Conservation (phyloP, 2,329 filamentous ascomycete species). For the Clarireedia paspali region DNA sequence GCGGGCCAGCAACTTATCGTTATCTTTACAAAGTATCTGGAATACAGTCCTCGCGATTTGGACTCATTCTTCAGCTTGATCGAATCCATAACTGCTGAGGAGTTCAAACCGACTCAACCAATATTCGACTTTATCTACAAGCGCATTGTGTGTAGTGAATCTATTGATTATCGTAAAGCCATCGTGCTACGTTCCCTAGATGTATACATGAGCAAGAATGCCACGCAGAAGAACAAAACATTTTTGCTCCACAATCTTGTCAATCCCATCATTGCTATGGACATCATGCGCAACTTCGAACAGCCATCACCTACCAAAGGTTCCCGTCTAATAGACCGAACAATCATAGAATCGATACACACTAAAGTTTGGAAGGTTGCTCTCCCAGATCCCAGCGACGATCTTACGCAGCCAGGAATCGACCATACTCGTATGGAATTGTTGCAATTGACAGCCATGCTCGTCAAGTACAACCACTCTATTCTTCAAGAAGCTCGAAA, state of each 20-base stretch:
- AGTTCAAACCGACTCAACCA: slow-evolving; percentile 68
- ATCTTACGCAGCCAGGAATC: slow-evolving; percentile 75
- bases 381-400: slow-evolving; percentile 72
- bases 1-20: slow-evolving; percentile 80
- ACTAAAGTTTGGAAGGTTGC: slow-evolving; percentile 92
- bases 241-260: slow-evolving; percentile 88
- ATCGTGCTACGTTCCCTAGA: slow-evolving; percentile 82
- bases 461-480: slow-evolving; percentile 89
- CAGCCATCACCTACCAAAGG: slow-evolving; percentile 46
- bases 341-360: slow-evolving; percentile 83
- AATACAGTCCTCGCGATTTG: slow-evolving; percentile 65
- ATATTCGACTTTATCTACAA: slow-evolving; percentile 80
- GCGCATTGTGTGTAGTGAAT: slow-evolving; percentile 74
- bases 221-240: slow-evolving; percentile 83
- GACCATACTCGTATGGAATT: slow-evolving; percentile 96
- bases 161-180: slow-evolving; percentile 77
- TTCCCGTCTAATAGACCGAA: slow-evolving; percentile 73
- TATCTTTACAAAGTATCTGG: slow-evolving; percentile 74
- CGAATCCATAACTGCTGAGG: slow-evolving; percentile 73
- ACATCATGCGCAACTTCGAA: slow-evolving; percentile 70
- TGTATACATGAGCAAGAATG: slow-evolving; percentile 69
- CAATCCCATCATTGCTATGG: slow-evolving; percentile 94
- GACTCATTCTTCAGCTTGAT: slow-evolving; percentile 81
- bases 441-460: slow-evolving; percentile 85
- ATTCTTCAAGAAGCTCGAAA: slow-evolving; percentile 88